Evolutionary conservation across 768 basidiomycete genomes (phyloP).

Genomic region (Brasilioporus rufonigricans): DNA sequence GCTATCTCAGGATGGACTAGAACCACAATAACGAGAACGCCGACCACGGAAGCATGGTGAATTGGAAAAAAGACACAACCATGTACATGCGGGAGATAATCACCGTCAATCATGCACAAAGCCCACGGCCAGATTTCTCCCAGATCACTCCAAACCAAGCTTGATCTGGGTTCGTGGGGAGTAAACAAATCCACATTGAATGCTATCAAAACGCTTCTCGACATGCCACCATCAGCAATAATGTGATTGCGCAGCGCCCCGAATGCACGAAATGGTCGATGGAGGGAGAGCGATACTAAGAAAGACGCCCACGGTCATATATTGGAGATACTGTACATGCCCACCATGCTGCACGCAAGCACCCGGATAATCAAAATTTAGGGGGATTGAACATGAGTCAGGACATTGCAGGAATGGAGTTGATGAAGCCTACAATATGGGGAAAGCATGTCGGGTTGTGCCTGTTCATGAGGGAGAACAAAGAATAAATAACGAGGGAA

Average conservation of each 20-base stretch:
- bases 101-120: conserved; percentile 21
- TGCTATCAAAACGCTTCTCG: conserved; percentile 1
- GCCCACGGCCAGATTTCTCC: neutral
- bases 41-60: neutral
- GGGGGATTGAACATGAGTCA: neutral
- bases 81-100: conserved; percentile 22
- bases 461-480: conserved; percentile 2
- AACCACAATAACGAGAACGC: conserved; percentile 12
- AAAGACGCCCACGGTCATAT: conserved; percentile 14
- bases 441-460: neutral
- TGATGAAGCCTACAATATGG: conserved; percentile 3
- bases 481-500: conserved; percentile 11
- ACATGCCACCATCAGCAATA: neutral
- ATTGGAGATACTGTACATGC: neutral
- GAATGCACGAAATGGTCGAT: neutral
- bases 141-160: conserved; percentile 4
- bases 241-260: conserved; percentile 2
- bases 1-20: conserved; percentile 1
- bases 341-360: conserved; percentile 10
- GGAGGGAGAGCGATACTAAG: neutral
- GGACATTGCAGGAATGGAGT: conserved; percentile 14
- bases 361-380: conserved; percentile 15
- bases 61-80: neutral
- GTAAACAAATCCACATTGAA: conserved; percentile 1
- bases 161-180: conserved; percentile 7